Percentiles rank a stretch among this genome's conserved stretches.
phyloP scores from a whole-genome alignment of 768 basidiomycete species.

The Pleurotus tuoliensis region DNA sequence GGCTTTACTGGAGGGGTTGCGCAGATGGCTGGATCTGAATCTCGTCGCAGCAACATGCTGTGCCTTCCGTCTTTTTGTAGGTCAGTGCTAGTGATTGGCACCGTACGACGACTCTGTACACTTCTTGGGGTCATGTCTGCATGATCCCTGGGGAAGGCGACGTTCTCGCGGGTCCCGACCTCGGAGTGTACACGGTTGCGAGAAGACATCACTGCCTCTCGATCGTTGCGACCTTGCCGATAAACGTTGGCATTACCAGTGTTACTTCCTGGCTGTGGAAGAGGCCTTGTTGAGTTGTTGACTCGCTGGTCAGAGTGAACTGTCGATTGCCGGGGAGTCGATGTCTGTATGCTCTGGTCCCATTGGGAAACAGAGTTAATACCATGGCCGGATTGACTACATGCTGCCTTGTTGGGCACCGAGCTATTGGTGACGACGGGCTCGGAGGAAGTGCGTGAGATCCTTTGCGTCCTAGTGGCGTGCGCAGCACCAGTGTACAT shows the following conservation, averaged over 20 bases:
- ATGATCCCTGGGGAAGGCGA: background rate
- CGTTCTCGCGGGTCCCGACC: background rate
- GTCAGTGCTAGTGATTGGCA: background rate
- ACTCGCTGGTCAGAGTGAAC: background rate
- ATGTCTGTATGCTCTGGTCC: background rate
- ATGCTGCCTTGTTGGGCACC: background rate
- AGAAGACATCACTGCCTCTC: background rate
- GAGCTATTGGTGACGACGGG: background rate
- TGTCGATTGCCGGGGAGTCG: background rate
- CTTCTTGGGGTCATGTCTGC: background rate
- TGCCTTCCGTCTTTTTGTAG: background rate
- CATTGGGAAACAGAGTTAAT: background rate
- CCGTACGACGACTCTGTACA: too few relatives aligned
- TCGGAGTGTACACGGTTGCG: background rate
- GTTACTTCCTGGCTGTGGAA: background rate
- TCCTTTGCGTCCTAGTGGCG: background rate
- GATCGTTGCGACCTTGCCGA: background rate
- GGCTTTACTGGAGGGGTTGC: too few relatives aligned
- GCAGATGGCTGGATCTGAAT: background rate
- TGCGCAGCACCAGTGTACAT: slow-evolving; percentile 9
- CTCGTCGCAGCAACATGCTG: background rate
- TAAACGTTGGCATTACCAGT: background rate
- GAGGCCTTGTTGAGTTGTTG: background rate
- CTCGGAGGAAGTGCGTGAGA: background rate
- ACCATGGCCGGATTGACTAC: background rate